Percentiles rank a stretch among this genome's conserved stretches.
phyloP scores from a whole-genome alignment of 306 rosid species.

The Inga oerstediana region DNA sequence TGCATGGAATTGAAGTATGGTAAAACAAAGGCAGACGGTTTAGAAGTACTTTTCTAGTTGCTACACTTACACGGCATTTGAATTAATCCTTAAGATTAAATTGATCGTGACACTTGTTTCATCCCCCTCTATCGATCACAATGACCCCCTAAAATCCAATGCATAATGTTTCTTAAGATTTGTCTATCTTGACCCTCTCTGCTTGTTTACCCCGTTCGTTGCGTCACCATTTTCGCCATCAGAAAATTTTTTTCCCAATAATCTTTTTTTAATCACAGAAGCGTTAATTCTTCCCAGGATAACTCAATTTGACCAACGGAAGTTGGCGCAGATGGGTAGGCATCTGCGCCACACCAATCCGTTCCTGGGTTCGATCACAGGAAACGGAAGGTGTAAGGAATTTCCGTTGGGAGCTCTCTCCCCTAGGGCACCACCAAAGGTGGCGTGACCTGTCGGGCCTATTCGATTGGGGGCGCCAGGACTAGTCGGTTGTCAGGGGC shows the following conservation, averaged over 20 bases:
- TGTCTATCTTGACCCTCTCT: not conserved
- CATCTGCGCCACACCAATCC: no score
- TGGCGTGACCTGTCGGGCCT: no score
- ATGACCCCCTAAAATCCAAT: not conserved
- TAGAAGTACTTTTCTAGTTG: slow-evolving; percentile 47
- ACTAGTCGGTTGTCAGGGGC: no score
- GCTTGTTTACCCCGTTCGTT: not conserved
- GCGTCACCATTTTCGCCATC: not conserved
- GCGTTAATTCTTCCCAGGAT: not conserved
- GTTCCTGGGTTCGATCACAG: no score
- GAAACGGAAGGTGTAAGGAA: no score
- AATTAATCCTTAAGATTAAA: slow-evolving; percentile 28
- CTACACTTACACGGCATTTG: slow-evolving; percentile 51
- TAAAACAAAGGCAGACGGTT: slow-evolving; percentile 44
- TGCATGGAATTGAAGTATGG: slow-evolving; percentile 42
- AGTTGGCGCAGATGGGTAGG: no score
- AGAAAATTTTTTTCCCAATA: not conserved
- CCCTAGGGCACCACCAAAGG: no score
- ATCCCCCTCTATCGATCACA: not conserved
- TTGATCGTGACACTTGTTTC: slow-evolving; percentile 10
- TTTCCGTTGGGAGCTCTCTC: no score
- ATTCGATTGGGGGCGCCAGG: no score
- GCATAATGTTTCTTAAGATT: not conserved
- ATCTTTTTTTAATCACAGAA: not conserved
- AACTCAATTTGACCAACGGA: not conserved